Conservation (phyloP, 805 yeast genomes). For the Nadsonia fulvescens region DNA sequence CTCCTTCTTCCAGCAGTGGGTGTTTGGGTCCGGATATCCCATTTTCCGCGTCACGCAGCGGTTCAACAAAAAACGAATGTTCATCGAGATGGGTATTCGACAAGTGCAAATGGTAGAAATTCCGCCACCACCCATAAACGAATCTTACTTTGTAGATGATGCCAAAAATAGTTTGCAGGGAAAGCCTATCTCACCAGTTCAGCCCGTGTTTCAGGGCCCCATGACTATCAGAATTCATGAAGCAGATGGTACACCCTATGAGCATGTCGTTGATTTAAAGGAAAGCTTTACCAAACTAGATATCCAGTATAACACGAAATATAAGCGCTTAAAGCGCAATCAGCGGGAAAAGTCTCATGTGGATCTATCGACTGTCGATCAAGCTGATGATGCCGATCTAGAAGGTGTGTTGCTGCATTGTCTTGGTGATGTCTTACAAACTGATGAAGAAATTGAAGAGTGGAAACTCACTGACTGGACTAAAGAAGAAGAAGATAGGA, state of each 20-base stretch:
- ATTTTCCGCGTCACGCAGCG: constrained; percentile 74
- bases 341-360: constrained; percentile 20
- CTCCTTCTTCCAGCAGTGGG: constrained; percentile 83
- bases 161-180: constrained; percentile 17
- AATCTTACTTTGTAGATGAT: constrained; percentile 22
- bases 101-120: constrained; percentile 65
- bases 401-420: constrained; percentile 28
- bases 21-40: constrained; percentile 76
- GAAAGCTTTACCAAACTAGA: constrained; percentile 76
- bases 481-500: constrained; percentile 47
- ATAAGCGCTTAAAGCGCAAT: constrained; percentile 59
- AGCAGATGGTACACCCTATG: constrained; percentile 97
- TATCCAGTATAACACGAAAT: constrained; percentile 88
- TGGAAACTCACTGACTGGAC: constrained; percentile 67
- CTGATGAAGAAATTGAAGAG: constrained; percentile 37
- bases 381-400: constrained; percentile 18
- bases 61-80: constrained; percentile 84
- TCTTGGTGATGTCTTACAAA: constrained; percentile 61
- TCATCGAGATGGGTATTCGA: constrained; percentile 84
- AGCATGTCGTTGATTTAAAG: constrained; percentile 83
- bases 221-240: constrained; percentile 95
- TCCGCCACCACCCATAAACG: constrained; percentile 20
- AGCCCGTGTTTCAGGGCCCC: constrained; percentile 57
- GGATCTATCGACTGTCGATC: constrained; percentile 2
- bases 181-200: constrained; percentile 9